A percentile compares a stretch with the other conserved stretches of the same genome.
These are phyloP conservation scores for Cicer pinnatifidum DNA, from an alignment of 306 rosid species.

Conservation along the genomic window DNA sequence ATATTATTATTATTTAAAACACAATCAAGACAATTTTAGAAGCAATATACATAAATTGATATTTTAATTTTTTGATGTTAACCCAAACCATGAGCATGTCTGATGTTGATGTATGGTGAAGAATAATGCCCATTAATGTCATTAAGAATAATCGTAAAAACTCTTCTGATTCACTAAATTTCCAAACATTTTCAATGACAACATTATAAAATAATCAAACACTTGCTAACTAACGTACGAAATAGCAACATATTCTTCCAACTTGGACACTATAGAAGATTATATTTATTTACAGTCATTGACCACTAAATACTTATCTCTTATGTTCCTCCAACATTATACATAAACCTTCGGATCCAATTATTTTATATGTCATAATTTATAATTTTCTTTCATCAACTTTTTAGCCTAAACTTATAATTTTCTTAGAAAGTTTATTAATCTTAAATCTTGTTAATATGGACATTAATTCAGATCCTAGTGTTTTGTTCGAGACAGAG, in stretches of 20 bases:
- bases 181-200: conserved; percentile 39
- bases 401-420: neutral
- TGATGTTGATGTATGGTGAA: conserved; percentile 44
- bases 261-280: conserved; percentile 49
- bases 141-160: conserved; percentile 43
- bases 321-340: conserved; percentile 28
- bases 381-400: neutral
- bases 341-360: conserved; percentile 29
- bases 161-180: conserved; percentile 45
- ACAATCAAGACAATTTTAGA: conserved; percentile 41
- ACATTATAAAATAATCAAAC: conserved; percentile 31
- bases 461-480: conserved; percentile 46
- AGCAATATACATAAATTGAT: conserved; percentile 12
- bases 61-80: conserved; percentile 20
- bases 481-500: conserved; percentile 47
- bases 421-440: neutral
- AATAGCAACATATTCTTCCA: conserved; percentile 46
- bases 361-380: neutral
- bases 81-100: conserved; percentile 43
- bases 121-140: conserved; percentile 40
- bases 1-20: conserved; percentile 27
- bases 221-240: conserved; percentile 47
- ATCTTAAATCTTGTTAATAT: conserved; percentile 13
- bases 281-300: conserved; percentile 29
- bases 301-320: conserved; percentile 27